Evolutionary conservation across 1,139 yeast species (phyloP).

Genomic region (Lodderomyces oxycetoniae): DNA sequence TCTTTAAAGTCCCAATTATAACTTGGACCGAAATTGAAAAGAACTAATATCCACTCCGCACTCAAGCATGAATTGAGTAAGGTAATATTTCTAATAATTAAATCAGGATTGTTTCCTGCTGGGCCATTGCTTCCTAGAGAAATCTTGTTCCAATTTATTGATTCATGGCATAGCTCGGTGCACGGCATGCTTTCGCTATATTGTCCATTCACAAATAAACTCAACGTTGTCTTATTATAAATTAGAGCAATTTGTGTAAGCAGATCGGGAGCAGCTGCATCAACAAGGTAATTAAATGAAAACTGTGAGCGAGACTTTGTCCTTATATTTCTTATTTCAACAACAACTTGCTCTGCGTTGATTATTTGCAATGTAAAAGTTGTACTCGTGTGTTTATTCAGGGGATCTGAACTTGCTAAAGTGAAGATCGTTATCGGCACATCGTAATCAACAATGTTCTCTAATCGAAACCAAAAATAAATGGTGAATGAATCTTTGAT

Average conservation of each 20-base stretch:
- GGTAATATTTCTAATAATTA: slow-evolving; percentile 30
- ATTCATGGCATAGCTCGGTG: slow-evolving; percentile 27
- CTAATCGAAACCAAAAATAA: slow-evolving; percentile 35
- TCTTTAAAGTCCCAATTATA: slow-evolving; percentile 34
- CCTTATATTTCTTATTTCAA: slow-evolving; percentile 25
- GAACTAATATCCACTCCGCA: slow-evolving; percentile 36
- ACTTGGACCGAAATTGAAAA: slow-evolving; percentile 36
- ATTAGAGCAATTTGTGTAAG: slow-evolving; percentile 32
- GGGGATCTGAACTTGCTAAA: slow-evolving; percentile 19
- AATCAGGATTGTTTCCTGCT: slow-evolving; percentile 21
- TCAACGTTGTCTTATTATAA: slow-evolving; percentile 34
- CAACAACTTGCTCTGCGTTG: slow-evolving; percentile 29
- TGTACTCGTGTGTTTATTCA: slow-evolving; percentile 2
- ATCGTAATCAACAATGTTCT: slow-evolving; percentile 13
- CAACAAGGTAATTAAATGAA: slow-evolving; percentile 32
- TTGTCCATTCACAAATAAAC: slow-evolving; percentile 39
- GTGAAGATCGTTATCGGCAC: slow-evolving; percentile 23
- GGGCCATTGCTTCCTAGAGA: slow-evolving; percentile 31
- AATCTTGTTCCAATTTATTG: slow-evolving; percentile 36
- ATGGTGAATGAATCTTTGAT: slow-evolving; percentile 24
- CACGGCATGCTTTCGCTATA: slow-evolving; percentile 45
- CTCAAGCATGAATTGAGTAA: slow-evolving; percentile 27
- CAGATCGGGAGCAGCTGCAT: slow-evolving; percentile 23
- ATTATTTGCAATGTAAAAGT: slow-evolving; percentile 26
- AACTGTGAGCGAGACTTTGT: slow-evolving; percentile 28